Evolutionary conservation across 73 alveolate species (phyloP).

Genomic region (Uronychia binucleata): DNA sequence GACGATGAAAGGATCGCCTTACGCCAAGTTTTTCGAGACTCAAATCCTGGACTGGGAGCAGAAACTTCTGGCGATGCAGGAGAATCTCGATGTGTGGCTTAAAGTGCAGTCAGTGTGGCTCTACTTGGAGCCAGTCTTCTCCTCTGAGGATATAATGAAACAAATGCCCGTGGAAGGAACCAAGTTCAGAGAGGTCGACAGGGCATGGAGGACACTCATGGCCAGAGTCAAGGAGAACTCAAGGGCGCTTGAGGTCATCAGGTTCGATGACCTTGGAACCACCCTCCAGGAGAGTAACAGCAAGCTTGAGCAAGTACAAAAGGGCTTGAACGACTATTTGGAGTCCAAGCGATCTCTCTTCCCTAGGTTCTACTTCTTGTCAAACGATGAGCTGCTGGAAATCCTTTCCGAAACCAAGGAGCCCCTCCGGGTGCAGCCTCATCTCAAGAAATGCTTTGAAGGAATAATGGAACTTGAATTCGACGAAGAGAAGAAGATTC

Average conservation of each 20-base stretch:
- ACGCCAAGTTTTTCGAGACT: constrained; percentile 78
- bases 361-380: constrained; percentile 99
- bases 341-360: constrained; percentile 96
- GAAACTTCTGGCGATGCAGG: constrained; percentile 83
- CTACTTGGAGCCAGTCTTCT: constrained; percentile 97
- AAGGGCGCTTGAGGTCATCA: constrained; percentile 84
- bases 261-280: constrained; percentile 85
- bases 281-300: constrained; percentile 84
- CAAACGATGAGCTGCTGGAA: constrained; percentile 97
- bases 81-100: constrained; percentile 96
- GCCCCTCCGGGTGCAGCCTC: constrained; percentile 98
- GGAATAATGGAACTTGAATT: constrained; percentile 93
- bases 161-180: constrained; percentile 95
- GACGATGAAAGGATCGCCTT: constrained; percentile 93
- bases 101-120: constrained; percentile 96
- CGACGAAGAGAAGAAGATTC: constrained; percentile 94
- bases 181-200: constrained; percentile 92
- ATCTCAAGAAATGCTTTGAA: constrained; percentile 98
- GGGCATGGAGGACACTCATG: constrained; percentile 95
- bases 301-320: constrained; percentile 77
- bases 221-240: constrained; percentile 81
- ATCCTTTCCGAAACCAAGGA: constrained; percentile 97
- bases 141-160: constrained; percentile 95
- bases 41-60: constrained; percentile 97
- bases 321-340: constrained; percentile 91